Evolutionary conservation across 1,284 basidiomycete genomes (phyloP), one percentile per base, ranked within the genome.

Genomic region (Coniophora puteana): DNA sequence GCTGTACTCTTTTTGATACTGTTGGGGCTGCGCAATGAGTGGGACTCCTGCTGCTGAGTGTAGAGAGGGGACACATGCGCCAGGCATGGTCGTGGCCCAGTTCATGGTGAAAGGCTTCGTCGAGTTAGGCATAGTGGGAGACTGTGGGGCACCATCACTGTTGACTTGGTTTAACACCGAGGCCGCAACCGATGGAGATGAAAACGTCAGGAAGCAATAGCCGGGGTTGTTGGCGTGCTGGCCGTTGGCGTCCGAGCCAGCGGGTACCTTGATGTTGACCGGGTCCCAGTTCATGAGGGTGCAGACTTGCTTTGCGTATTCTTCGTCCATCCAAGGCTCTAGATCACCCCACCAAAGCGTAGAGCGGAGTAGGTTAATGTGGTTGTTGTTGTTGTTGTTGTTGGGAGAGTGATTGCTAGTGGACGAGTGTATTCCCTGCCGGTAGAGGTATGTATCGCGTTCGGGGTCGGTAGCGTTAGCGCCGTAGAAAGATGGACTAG

Each of bases 281-380:
- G 82, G 76, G 42, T 86, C 80, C 86, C 87, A 89, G 47, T 79
- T 75, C 83, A 89, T 86, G 56, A 89, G 68, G 41, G 61, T 66
- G 62, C 85, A 87, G 52, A 89, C 85, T 58, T 88, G 84, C 61
- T 84, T 83, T 33, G 79, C 85, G 68, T 91, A 92, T 59, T 88
- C 83, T 74, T 89, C 88, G 66, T 91, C 89, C 89, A 92, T 92
- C 89, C 89, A 92, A 53, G 83, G 80, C 63, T 92, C 89, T 43
- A 91, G 74, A 56, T 87, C 82, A 52, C 80, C 78, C 82, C 89
- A 88, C 72, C 80, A 86, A 45, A 91, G 78, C 17, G 83, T 82
- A 28, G 72, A 72, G 49, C 69, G 69, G 36, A 68, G 53, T 7
- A 58, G 36, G 36, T 50, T 46, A 5, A 53, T 41, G 53, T 50